Conservation (phyloP, 768 basidiomycete species). For the Xerocomellus amylosporus region DNA sequence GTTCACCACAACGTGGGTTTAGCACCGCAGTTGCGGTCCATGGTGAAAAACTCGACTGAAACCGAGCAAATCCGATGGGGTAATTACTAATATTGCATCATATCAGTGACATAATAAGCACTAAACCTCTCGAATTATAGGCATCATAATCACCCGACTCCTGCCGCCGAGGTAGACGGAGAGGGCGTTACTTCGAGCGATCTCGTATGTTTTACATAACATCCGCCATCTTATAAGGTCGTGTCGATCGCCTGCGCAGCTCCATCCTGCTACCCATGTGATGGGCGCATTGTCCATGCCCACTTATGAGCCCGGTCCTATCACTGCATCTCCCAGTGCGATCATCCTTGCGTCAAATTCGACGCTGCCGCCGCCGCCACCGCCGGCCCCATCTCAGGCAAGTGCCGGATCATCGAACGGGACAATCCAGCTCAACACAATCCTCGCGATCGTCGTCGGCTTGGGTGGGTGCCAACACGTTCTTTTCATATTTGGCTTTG, state of each 20-base stretch:
- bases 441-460: constrained; percentile 11
- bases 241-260: background rate
- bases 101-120: background rate
- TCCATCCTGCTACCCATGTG: background rate
- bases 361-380: background rate
- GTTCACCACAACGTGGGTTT: no score
- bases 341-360: background rate
- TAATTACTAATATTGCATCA: background rate
- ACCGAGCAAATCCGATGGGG: no score
- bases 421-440: constrained; percentile 8
- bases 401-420: background rate
- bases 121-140: no score
- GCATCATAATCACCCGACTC: background rate
- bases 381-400: background rate
- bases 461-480: constrained; percentile 6
- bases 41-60: background rate
- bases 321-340: background rate
- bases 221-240: background rate
- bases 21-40: no score
- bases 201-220: background rate
- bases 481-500: background rate
- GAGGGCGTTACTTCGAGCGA: background rate
- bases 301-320: background rate
- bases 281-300: background rate
- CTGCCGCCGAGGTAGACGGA: background rate